Base-by-base conservation (phyloP, 1,139 yeast genomes). In the Candida tropicalis region DNA sequence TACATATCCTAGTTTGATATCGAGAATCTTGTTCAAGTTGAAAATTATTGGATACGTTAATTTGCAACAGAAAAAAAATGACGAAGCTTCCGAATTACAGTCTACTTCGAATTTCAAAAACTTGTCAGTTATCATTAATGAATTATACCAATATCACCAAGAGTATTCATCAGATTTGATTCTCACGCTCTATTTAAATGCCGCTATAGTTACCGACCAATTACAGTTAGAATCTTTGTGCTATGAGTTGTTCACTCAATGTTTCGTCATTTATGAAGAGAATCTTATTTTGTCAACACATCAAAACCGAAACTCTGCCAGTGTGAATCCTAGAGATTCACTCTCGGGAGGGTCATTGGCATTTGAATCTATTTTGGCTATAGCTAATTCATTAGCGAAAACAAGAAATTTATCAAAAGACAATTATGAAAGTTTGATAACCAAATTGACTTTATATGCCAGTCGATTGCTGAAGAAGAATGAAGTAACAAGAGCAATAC, bases 161-260 rank as follows among this genome's bases (percentile, higher is more conserved):
- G 79, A 80, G 26, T 53, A 48, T 46, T 66, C 68, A 52, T 77
- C 81, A 5, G 85, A 73, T 51, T 65, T 70, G 46, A 77, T 77
- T 3, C 65, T 76, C 48, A 70, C 76, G 47, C 60, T 75, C 38
- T 81, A 82, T 54, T 62, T 84, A 46, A 70, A 77, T 45, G 73
- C 81, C 31, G 89, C 89, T 0, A 63, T 77, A 2, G 66, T 87
- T 3, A 93, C 97, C 0, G 97, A 93, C 62, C 95, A 87, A 59
- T 71, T 86, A 29, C 70, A 65, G 38, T 69, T 66, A 46, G 66
- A 68, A 41, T 57, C 65, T 44, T 81, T 88, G 29, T 74, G 93
- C n/a, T 88, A 87, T 63, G 99, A 93, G 63, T 83, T 89, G 55
- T 88, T 87, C 64, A 91, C 87, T 24, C 96, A 90, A 62, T 85